These are phyloP conservation scores for sweet orange (Citrus sinensis) DNA, from an alignment of 345 rosid genomes.

Conservation along the genomic window DNA sequence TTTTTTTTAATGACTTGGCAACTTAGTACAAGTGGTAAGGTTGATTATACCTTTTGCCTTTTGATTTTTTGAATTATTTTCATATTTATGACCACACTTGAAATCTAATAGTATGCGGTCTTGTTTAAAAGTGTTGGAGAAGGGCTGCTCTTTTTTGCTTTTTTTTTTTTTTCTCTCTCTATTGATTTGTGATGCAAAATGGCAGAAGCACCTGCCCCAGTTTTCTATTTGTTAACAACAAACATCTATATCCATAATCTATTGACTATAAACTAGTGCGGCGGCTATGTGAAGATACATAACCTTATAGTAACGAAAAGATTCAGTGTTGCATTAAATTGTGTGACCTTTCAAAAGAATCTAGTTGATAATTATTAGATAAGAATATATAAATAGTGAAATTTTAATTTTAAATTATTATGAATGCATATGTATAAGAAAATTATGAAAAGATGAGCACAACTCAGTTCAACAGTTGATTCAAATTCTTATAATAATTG, in stretches of 20 bases:
- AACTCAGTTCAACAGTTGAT: too few relatives aligned
- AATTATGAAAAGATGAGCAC: too few relatives aligned
- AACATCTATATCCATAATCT: neutral
- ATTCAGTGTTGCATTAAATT: too few relatives aligned
- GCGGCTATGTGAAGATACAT: neutral
- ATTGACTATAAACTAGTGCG: neutral
- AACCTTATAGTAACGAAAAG: neutral
- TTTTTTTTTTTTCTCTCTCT: too few relatives aligned
- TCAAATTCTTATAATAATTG: too few relatives aligned
- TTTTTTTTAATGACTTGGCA: neutral
- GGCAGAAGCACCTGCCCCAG: neutral
- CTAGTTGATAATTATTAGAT: too few relatives aligned
- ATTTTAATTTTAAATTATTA: too few relatives aligned
- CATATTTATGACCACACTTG: neutral
- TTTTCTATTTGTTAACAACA: neutral
- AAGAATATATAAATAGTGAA: too few relatives aligned
- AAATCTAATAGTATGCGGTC: neutral
- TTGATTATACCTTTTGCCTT: neutral
- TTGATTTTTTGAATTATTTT: neutral
- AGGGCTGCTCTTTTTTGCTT: neutral
- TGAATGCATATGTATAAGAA: too few relatives aligned
- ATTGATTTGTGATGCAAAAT: neutral
- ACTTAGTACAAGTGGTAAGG: neutral
- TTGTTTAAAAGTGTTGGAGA: neutral
- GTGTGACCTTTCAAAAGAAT: too few relatives aligned